A percentile compares a stretch with the other conserved stretches of the same genome.
phyloP scores from a whole-genome alignment of 805 yeast species.

The Suhomyces faveliae region DNA sequence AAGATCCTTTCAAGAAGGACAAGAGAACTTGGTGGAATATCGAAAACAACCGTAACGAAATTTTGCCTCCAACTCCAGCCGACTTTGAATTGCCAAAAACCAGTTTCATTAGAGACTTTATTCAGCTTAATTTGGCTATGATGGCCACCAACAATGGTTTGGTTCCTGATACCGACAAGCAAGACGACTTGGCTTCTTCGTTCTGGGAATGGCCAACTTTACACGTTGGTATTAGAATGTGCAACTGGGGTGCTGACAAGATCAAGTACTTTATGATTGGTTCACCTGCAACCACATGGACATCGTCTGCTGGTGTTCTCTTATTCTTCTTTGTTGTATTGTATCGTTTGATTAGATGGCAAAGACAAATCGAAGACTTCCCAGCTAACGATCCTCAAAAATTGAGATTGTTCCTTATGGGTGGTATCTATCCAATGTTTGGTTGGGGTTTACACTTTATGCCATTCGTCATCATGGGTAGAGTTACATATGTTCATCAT shows the following conservation, averaged over 20 bases:
- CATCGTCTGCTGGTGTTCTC: slow-evolving; percentile 61
- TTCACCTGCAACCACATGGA: slow-evolving; percentile 69
- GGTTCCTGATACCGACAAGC: slow-evolving; percentile 74
- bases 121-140: slow-evolving; percentile 78
- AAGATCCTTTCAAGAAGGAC: slow-evolving; percentile 65
- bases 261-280: slow-evolving; percentile 67
- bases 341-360: slow-evolving; percentile 54
- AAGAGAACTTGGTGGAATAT: slow-evolving; percentile 89
- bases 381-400: slow-evolving; percentile 39
- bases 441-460: slow-evolving; percentile 89
- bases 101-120: slow-evolving; percentile 71
- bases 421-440: slow-evolving; percentile 80
- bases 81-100: slow-evolving; percentile 71
- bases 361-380: slow-evolving; percentile 66
- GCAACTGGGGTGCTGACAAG: slow-evolving; percentile 62
- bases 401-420: slow-evolving; percentile 56
- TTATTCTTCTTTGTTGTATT: slow-evolving; percentile 48
- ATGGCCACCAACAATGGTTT: slow-evolving; percentile 83
- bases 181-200: slow-evolving; percentile 65
- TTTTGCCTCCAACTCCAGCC: slow-evolving; percentile 58
- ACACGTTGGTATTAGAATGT: slow-evolving; percentile 70
- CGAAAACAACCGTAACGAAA: slow-evolving; percentile 63
- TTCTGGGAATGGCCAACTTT: slow-evolving; percentile 93
- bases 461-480: slow-evolving; percentile 91
- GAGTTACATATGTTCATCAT: slow-evolving; percentile 96